Base-by-base conservation (phyloP, 169 alveolate genomes). In the Toxoplasma gondii region DNA sequence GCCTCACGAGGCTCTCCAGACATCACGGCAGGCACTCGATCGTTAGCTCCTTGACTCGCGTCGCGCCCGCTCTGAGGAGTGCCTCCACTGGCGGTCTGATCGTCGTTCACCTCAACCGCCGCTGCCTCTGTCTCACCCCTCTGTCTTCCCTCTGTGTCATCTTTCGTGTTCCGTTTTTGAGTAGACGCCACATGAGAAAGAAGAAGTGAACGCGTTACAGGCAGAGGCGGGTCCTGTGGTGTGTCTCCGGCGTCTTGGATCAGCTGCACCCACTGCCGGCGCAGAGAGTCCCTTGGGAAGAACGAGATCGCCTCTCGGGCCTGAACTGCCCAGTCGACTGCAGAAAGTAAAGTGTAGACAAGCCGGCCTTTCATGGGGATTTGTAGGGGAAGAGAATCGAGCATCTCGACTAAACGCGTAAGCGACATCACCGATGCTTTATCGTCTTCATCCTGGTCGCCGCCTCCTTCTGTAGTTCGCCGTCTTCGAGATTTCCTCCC, bases 261-360 rank as follows among this genome's bases (percentile, higher is more conserved):
- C 69, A 82, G 67, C 31, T 38, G 64, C 27, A 82, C 90, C 90
- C 90, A 82, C 64, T 82, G 90, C 34, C 90, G 90, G 41, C 90
- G 53, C n/a, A 38, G 64, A 10, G 90, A 41, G 67, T 82, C 90
- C 94, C 92, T 29, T 17, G 96, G 94, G 44, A 88, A 83, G 39
- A 94, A 92, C 38, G 74, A 49, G 39, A 94, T 82, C 45, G 96
- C 96, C 43, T 94, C 96, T 64, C 96, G 43, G 16, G 96, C 96
- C 53, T 93, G 96, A 49, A 94, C 96, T 31, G 92, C 92, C 96
- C 96, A 94, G 34, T 94, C 96, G 39, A 94, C 91, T 31, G 96
- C 96, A 82, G 91, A 84, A 87, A 91, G 93, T 74, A 94, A 67
- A 74, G 90, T 83, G 80, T 88, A 91, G 80, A 93, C 92, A 39